Conservation (phyloP, 805 yeast genomes). For the Kluyveromyces aestuarii region DNA sequence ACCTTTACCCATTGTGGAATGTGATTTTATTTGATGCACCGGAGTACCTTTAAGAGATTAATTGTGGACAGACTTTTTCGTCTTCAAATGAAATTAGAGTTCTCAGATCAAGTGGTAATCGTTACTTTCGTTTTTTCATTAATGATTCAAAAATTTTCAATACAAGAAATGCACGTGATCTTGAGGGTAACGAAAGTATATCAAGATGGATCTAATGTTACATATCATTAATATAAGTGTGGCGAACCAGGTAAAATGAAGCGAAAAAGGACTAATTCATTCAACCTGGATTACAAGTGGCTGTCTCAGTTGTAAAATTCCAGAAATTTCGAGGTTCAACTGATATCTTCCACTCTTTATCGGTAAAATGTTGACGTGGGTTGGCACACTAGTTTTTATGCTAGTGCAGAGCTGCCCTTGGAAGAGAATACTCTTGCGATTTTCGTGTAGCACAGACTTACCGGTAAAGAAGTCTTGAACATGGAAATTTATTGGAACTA, state of each 20-base stretch:
- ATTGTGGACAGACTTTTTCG: background rate
- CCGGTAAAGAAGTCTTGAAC: constrained; percentile 1
- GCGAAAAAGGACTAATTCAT: background rate
- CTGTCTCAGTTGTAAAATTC: background rate
- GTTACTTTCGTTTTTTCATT: background rate
- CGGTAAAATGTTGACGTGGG: background rate
- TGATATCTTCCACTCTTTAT: background rate
- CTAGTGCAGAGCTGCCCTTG: background rate
- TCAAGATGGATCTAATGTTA: no score
- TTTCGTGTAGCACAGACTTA: background rate
- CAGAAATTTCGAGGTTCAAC: background rate
- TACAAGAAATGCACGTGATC: background rate
- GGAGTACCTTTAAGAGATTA: background rate
- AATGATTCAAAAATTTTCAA: background rate
- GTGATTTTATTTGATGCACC: background rate
- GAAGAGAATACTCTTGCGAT: background rate
- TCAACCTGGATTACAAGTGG: background rate
- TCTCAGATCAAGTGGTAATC: no score
- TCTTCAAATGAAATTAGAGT: no score
- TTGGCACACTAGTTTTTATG: background rate
- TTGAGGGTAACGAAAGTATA: background rate
- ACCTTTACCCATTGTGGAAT: constrained; percentile 37
- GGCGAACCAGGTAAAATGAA: no score
- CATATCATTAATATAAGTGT: no score
- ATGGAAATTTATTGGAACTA: background rate